A percentile compares a stretch with the other conserved stretches of the same genome.
Conservation (phyloP, 2,329 filamentous ascomycete genomes). For the Neophaeococcomyces aloes region DNA sequence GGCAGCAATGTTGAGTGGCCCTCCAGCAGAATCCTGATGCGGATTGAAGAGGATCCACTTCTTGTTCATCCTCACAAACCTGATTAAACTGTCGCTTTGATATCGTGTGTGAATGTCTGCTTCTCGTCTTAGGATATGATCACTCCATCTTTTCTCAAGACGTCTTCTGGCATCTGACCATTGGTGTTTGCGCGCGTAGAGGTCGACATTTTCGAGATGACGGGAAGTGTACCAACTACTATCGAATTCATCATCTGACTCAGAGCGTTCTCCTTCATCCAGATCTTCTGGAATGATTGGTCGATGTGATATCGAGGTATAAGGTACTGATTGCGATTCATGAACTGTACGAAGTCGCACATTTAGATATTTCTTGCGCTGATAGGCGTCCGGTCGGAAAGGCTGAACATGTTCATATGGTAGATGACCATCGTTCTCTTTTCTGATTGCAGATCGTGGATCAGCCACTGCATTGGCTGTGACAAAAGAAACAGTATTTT, state of each 20-base stretch:
- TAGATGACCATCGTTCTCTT: slow-evolving; percentile 9
- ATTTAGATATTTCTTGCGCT: slow-evolving; percentile 14
- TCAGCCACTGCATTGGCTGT: slow-evolving; percentile 1
- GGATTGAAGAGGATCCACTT: slow-evolving; percentile 8
- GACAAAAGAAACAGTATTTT: neutral
- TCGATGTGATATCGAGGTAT: slow-evolving; percentile 20
- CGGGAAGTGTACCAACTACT: slow-evolving; percentile 16
- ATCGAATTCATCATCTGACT: slow-evolving; percentile 22
- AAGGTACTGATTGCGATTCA: slow-evolving; percentile 8
- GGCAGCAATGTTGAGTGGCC: slow-evolving; percentile 5
- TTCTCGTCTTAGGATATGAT: slow-evolving; percentile 20
- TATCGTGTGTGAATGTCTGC: slow-evolving; percentile 16
- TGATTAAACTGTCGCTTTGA: slow-evolving; percentile 19
- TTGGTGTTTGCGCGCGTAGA: slow-evolving; percentile 9
- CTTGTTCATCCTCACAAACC: slow-evolving; percentile 19
- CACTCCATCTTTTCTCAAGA: slow-evolving; percentile 18
- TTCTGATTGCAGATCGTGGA: slow-evolving; percentile 2
- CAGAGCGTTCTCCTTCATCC: slow-evolving; percentile 9
- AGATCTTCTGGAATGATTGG: slow-evolving; percentile 16
- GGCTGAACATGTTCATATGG: slow-evolving; percentile 13
- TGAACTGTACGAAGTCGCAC: slow-evolving; percentile 9
- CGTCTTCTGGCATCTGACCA: slow-evolving; percentile 15
- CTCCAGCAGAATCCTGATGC: neutral
- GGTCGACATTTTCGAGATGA: slow-evolving; percentile 19
- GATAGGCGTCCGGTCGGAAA: slow-evolving; percentile 10